These are phyloP conservation scores for Melastoma malabathricum DNA, from an alignment of 345 rosid species.

Conservation along the genomic window DNA sequence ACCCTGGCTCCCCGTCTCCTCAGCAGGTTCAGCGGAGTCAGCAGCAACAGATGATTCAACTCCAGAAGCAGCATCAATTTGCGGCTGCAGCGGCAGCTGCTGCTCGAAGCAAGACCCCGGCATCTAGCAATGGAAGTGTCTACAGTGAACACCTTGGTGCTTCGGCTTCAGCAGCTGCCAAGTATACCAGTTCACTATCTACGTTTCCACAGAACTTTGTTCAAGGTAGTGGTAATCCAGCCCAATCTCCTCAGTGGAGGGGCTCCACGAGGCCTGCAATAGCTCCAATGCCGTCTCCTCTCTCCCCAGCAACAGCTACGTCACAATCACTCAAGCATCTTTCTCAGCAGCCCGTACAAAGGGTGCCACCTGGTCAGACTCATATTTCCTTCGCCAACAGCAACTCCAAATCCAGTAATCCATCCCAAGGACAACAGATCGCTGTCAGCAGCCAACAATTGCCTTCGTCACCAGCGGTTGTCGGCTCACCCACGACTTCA, in stretches of 20 bases:
- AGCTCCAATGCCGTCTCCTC: conserved; percentile 42
- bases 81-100: conserved; percentile 44
- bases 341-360: conserved; percentile 54
- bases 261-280: conserved; percentile 44
- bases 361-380: conserved; percentile 11
- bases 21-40: conserved; percentile 9
- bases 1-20: conserved; percentile 16
- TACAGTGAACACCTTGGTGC: conserved; percentile 51
- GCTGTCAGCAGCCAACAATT: conserved; percentile 33
- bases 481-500: conserved; percentile 72
- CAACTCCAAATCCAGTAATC: conserved; percentile 37
- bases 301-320: conserved; percentile 33
- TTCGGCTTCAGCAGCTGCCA: conserved; percentile 38
- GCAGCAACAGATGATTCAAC: conserved; percentile 37
- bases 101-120: conserved; percentile 49
- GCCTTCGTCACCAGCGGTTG: conserved; percentile 47
- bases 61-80: conserved; percentile 54
- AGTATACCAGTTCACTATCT: conserved; percentile 43
- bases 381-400: conserved; percentile 68
- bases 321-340: conserved; percentile 36
- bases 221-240: conserved; percentile 44
- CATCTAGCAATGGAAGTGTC: conserved; percentile 46
- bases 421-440: conserved; percentile 38
- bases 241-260: conserved; percentile 82
- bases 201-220: conserved; percentile 62